Base-by-base conservation (phyloP, 768 basidiomycete species). In the Russula dissimulans region DNA sequence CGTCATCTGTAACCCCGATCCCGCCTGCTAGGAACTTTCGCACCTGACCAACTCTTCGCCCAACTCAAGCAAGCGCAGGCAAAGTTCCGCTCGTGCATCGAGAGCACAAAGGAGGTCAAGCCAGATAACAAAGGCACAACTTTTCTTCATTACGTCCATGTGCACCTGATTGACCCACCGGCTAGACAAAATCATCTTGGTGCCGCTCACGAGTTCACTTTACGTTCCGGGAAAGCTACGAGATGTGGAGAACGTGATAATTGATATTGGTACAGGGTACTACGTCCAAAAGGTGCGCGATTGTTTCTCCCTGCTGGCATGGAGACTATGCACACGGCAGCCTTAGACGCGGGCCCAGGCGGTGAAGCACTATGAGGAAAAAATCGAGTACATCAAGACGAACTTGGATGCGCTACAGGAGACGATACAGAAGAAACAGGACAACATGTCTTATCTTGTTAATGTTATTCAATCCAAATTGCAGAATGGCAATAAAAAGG, bases 181-280 rank as follows among this genome's bases (percentile, higher is more conserved):
- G 51, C 12, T 66, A 97, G 95, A 80, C 65, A 95, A 91, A 78
- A 84, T 86, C 22, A 83, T 97, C 62, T 78, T 98, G 14, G 91
- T 98, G 10, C 95, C 97, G 6, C 73, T 98, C 56, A 97, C 94
- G 15, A 91, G 89, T 71, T 97, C 95, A 0, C 80, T 99, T 2
- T 98, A 97, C 69, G 89, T 98, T 29, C 94, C 95, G 2, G 97
- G 95, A 18, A 92, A 86, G 73, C 78, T 98, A 49, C 78, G 77
- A 44, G 89, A 97, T 69, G 72, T 82, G 0, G 87, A 93, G 47
- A 81, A 91, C 66, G 95, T 99, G 49, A 86, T 98, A 63, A 83
- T 98, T 42, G 97, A 99, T 70, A 80, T 98, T 31, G 97, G 97
- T 1, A 98, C 95, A 0, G 95, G 97, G 0, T 99, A 97, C 73